These are phyloP conservation scores for Gynostemma pentaphyllum DNA, from an alignment of 306 rosid genomes.

Conservation along the genomic window DNA sequence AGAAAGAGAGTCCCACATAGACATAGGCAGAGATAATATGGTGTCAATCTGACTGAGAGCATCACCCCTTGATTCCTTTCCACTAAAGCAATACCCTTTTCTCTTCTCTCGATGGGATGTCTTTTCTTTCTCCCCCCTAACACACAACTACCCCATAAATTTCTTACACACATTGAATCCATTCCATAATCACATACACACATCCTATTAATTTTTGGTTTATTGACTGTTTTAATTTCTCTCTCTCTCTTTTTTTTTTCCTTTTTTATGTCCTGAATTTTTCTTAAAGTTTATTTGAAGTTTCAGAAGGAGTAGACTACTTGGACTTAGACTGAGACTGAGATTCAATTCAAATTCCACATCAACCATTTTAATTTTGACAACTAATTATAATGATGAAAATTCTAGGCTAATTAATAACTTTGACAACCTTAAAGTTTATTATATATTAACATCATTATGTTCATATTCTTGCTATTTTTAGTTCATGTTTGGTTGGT, in stretches of 20 bases:
- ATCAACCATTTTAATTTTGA: too few relatives aligned
- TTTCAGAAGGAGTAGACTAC: too few relatives aligned
- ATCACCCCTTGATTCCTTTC: background rate
- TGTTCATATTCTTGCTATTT: too few relatives aligned
- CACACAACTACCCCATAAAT: background rate
- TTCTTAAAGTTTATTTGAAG: too few relatives aligned
- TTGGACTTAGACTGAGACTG: too few relatives aligned
- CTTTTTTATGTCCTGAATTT: background rate
- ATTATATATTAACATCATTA: too few relatives aligned
- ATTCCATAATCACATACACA: background rate
- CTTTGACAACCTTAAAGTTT: too few relatives aligned
- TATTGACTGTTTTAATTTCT: background rate
- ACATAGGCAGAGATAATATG: background rate
- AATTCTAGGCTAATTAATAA: too few relatives aligned
- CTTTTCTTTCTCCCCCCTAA: background rate
- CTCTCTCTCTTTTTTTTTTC: background rate
- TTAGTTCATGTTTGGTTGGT: too few relatives aligned
- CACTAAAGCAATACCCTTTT: conserved; percentile 1
- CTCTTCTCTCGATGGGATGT: background rate
- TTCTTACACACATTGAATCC: background rate
- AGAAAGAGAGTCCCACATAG: conserved; percentile 5
- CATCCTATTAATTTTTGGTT: background rate
- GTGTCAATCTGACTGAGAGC: background rate
- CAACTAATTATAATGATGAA: too few relatives aligned
- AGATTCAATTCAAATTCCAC: too few relatives aligned